A percentile compares a stretch with the other conserved stretches of the same genome.
Evolutionary conservation across 306 rosid genomes (phyloP).

Genomic region (Alnus rubra): DNA sequence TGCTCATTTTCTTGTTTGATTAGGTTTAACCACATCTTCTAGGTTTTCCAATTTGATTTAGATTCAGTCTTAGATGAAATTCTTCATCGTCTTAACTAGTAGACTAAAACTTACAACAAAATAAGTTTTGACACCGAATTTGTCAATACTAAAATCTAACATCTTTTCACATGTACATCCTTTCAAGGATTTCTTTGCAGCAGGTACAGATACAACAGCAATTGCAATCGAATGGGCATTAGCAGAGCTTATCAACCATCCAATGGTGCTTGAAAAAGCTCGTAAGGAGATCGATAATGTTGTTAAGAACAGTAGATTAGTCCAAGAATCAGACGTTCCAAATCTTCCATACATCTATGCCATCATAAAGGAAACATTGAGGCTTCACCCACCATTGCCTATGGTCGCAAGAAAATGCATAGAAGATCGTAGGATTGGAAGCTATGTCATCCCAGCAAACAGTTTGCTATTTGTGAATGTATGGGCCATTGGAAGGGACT

Average conservation of each 20-base stretch:
- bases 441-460: slow-evolving; percentile 39
- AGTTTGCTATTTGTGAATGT: slow-evolving; percentile 39
- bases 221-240: slow-evolving; percentile 43
- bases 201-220: slow-evolving; percentile 41
- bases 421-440: slow-evolving; percentile 31
- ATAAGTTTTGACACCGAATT: too few relatives aligned
- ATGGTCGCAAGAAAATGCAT: slow-evolving; percentile 40
- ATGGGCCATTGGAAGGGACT: slow-evolving; percentile 60
- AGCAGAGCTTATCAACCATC: slow-evolving; percentile 51
- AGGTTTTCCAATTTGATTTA: too few relatives aligned
- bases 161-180: too few relatives aligned
- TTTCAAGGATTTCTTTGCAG: slow-evolving; percentile 47
- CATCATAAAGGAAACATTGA: slow-evolving; percentile 46
- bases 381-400: slow-evolving; percentile 58
- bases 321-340: slow-evolving; percentile 44
- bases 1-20: too few relatives aligned
- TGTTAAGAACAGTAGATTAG: slow-evolving; percentile 38
- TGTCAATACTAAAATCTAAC: too few relatives aligned
- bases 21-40: too few relatives aligned
- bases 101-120: too few relatives aligned
- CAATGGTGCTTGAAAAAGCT: slow-evolving; percentile 38
- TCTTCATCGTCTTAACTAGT: too few relatives aligned
- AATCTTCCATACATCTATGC: slow-evolving; percentile 56
- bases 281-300: slow-evolving; percentile 40
- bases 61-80: too few relatives aligned